Evolutionary conservation across 768 basidiomycete species (phyloP).

Genomic region (Porphyrellus cyaneotinctus): DNA sequence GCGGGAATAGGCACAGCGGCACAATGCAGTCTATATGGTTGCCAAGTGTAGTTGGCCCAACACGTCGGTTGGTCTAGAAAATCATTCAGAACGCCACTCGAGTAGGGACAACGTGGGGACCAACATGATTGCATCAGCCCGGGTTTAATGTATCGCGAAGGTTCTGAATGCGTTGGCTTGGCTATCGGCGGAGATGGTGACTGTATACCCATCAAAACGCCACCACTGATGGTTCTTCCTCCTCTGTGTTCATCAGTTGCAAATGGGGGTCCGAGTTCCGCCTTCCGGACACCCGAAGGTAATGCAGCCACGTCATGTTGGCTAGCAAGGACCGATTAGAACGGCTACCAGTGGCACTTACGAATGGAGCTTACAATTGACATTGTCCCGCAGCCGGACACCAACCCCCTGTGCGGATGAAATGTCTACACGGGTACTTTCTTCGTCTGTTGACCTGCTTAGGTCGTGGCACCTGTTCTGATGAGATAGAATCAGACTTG

Average conservation of each 20-base stretch:
- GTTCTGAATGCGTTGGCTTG: slow-evolving; percentile 1
- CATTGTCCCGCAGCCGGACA: slow-evolving; percentile 41
- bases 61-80: slow-evolving; percentile 11
- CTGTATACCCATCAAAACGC: slow-evolving; percentile 19
- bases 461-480: slow-evolving; percentile 4
- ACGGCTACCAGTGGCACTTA: not conserved
- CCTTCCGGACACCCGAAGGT: slow-evolving; percentile 18
- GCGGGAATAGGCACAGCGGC: slow-evolving; percentile 16
- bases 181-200: slow-evolving; percentile 10
- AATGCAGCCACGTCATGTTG: slow-evolving; percentile 20
- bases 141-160: slow-evolving; percentile 33
- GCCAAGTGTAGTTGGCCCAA: slow-evolving; percentile 16
- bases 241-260: slow-evolving; percentile 4
- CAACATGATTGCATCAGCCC: slow-evolving; percentile 30
- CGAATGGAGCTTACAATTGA: slow-evolving; percentile 35
- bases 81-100: not conserved
- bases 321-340: slow-evolving; percentile 7
- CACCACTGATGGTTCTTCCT: slow-evolving; percentile 25
- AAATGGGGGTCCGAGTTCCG: slow-evolving; percentile 3
- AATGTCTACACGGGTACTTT: slow-evolving; percentile 40
- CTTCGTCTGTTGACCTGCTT: slow-evolving; percentile 14
- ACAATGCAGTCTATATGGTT: slow-evolving; percentile 27
- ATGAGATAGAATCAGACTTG: slow-evolving; percentile 16
- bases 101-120: slow-evolving; percentile 12
- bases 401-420: slow-evolving; percentile 39